These are phyloP conservation scores for Fistulinella prunicolor DNA, from an alignment of 768 basidiomycete genomes.

Conservation along the genomic window DNA sequence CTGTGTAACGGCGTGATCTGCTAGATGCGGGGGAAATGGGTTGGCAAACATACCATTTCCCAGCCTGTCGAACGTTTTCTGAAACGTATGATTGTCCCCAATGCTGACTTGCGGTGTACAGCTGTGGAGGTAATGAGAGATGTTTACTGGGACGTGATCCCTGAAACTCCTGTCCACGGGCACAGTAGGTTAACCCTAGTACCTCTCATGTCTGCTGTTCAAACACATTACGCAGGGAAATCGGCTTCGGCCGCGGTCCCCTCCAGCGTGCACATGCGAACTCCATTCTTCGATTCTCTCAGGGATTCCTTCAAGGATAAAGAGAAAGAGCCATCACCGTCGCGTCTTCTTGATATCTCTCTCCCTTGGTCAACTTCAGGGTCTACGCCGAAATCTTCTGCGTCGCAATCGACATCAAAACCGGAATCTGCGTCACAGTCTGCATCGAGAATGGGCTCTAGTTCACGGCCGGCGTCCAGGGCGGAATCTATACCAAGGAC, in stretches of 20 bases:
- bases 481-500: conserved; percentile 1
- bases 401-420: conserved; percentile 16
- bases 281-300: conserved; percentile 21
- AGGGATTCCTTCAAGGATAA: conserved; percentile 20
- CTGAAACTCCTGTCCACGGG: conserved; percentile 24
- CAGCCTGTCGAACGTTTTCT: conserved; percentile 62
- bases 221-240: conserved; percentile 29
- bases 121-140: conserved; percentile 64
- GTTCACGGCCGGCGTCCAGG: conserved; percentile 18
- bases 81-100: conserved; percentile 75
- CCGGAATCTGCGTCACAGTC: conserved; percentile 15
- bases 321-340: conserved; percentile 25
- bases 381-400: conserved; percentile 13
- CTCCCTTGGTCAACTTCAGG: conserved; percentile 33
- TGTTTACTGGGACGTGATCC: conserved; percentile 54
- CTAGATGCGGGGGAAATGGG: conserved; percentile 80
- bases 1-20: not conserved
- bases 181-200: conserved; percentile 43
- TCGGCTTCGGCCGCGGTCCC: conserved; percentile 25
- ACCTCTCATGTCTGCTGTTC: not conserved
- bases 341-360: conserved; percentile 34
- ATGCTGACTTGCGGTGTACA: conserved; percentile 77
- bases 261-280: conserved; percentile 10
- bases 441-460: conserved; percentile 16
- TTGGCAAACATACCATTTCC: conserved; percentile 65